phyloP scores from a whole-genome alignment of 768 basidiomycete species.

The Pleurotus sapidus region DNA sequence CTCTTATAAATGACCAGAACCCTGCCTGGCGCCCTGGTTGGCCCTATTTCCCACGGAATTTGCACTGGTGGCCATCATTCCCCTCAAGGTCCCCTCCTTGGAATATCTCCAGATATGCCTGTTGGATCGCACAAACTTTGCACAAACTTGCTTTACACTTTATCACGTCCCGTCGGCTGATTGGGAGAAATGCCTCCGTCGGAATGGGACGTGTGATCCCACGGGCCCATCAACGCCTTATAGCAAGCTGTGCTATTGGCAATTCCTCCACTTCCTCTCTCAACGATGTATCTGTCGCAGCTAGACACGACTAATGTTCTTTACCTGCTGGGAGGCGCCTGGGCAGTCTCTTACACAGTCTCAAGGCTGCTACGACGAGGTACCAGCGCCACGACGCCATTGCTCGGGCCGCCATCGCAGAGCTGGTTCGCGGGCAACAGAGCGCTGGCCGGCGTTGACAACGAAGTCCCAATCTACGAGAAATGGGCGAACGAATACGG shows the following conservation, averaged over 20 bases:
- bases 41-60: too few relatives aligned
- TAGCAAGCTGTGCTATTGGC: neutral
- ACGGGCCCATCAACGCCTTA: neutral
- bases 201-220: neutral
- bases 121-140: too few relatives aligned
- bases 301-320: neutral
- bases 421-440: constrained; percentile 41
- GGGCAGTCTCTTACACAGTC: neutral
- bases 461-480: constrained; percentile 34
- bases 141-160: too few relatives aligned
- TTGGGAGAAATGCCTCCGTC: neutral
- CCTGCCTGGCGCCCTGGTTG: too few relatives aligned
- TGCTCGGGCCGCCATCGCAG: constrained; percentile 39
- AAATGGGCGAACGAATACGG: constrained; percentile 49
- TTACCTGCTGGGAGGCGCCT: neutral
- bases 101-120: too few relatives aligned
- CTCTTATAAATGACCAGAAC: too few relatives aligned
- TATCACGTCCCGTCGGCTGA: neutral
- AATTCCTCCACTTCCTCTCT: neutral
- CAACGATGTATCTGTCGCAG: neutral
- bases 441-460: constrained; percentile 22
- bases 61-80: too few relatives aligned
- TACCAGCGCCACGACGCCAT: constrained; percentile 23
- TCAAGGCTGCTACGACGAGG: neutral
- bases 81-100: too few relatives aligned